Evolutionary conservation across 257 asterid species (phyloP).

Genomic region (Coffea eugenioides): DNA sequence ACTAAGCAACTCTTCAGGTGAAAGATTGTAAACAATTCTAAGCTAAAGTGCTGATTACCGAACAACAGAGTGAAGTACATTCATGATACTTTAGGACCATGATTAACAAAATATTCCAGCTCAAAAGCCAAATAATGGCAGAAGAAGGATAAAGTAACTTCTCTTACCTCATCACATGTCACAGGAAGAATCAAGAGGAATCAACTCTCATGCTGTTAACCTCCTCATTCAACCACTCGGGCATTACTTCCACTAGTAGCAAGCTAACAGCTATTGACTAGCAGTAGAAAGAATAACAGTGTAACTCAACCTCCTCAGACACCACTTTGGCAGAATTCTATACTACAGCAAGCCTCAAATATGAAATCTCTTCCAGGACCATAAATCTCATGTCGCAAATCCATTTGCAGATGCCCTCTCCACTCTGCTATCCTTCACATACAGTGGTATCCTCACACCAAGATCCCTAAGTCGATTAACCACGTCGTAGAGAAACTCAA

Average conservation of each 20-base stretch:
- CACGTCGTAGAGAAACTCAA: conserved; percentile 66
- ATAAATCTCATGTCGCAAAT: conserved; percentile 23
- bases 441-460: conserved; percentile 69
- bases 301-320: not conserved
- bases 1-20: not conserved
- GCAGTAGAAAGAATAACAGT: not conserved
- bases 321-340: not conserved
- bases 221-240: not conserved
- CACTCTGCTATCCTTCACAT: conserved; percentile 35
- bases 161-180: not conserved
- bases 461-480: conserved; percentile 68
- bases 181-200: not conserved
- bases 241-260: conserved; percentile 2
- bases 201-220: not conserved
- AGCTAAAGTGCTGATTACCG: not conserved
- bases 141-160: not conserved
- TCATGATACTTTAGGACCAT: not conserved
- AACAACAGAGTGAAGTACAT: not conserved
- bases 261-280: not conserved
- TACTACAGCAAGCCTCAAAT: not conserved
- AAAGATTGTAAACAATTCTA: not conserved
- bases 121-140: conserved; percentile 3
- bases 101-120: not conserved
- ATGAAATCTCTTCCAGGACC: not conserved
- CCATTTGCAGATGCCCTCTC: conserved; percentile 23